Evolutionary conservation across 1,139 yeast genomes (phyloP), one percentile per base, ranked within the genome.

Genomic region (Protomyces inundatus): DNA sequence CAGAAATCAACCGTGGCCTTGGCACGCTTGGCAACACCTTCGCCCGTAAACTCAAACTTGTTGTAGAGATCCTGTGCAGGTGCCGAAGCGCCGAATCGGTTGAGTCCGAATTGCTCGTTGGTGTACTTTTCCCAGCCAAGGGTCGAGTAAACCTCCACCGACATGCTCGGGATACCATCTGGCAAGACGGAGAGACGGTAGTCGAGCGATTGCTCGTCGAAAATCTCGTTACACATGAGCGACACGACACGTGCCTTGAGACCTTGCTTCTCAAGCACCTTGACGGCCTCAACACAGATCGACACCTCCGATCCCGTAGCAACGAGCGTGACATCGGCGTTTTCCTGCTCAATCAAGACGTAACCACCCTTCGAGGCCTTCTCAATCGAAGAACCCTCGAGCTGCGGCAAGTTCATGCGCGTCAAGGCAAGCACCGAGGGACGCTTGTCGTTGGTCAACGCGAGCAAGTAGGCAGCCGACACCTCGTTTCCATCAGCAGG

Each of bases 401-500:
- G 84, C 79, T 93, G 98, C 68, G 98, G 98, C 76, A 93, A 81
- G 87, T 89, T 89, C 82, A 95, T 98, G 84, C 99, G 91, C 66
- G 98, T 86, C 71, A 95, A 83, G 69, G 98, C 97, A 77, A 93
- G 81, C 73, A 95, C 81, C 67, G 95, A 83, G 70, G 99, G 98
- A 66, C 96, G 90, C 72, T 81, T 79, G 68, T 79, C 82, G 66
- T 86, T 80, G 75, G 82, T 84, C 69, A 93, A 73, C 65, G 98
- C 89, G 71, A 81, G 81, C 79, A 83, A 80, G 85, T 93, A 93
- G 70, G 98, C 97, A 74, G 98, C 99, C 71, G 97, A 88, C 70
- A 88, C 87, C 82, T 93, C 99, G 78, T 93, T 93, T 82, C 99
- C 99, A 77, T 95, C 98, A 75, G 98, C 98, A 72, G 98, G 98